Percentiles rank a stretch among this genome's conserved stretches.
Evolutionary conservation across 352 stramenopile species (phyloP).

Genomic region (Phytopythium cucurbitacearum): DNA sequence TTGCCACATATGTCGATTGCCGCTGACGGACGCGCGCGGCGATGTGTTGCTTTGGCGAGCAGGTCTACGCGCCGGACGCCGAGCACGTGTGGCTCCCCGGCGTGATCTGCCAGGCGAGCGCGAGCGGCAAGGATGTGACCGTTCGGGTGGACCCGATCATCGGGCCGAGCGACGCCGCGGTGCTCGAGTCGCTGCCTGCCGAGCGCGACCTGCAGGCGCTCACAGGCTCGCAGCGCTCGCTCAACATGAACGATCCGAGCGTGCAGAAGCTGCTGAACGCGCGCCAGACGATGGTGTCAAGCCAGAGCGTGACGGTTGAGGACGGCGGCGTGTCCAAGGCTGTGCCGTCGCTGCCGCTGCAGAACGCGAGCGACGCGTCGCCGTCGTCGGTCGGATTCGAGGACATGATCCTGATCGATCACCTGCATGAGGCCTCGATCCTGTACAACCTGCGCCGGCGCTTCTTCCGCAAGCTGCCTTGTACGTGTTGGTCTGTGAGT

Average conservation of each 20-base stretch:
- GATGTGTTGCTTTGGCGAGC: slow-evolving; percentile 4
- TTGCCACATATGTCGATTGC: too few species aligned
- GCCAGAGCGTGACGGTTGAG: slow-evolving; percentile 11
- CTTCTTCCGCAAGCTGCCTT: slow-evolving; percentile 77
- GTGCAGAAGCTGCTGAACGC: slow-evolving; percentile 57
- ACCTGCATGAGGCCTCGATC: slow-evolving; percentile 84
- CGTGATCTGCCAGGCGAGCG: slow-evolving; percentile 50
- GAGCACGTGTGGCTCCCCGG: slow-evolving; percentile 81
- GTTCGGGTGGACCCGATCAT: slow-evolving; percentile 69
- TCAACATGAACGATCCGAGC: slow-evolving; percentile 50
- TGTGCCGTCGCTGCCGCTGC: slow-evolving; percentile 47
- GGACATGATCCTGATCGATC: slow-evolving; percentile 87
- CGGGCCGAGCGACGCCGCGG: slow-evolving; percentile 33
- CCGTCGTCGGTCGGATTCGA: slow-evolving; percentile 53
- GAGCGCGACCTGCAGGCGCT: slow-evolving; percentile 55
- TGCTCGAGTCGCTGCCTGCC: slow-evolving; percentile 30
- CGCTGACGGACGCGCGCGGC: background rate
- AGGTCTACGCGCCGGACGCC: slow-evolving; percentile 74
- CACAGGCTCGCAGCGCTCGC: slow-evolving; percentile 41
- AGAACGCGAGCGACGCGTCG: slow-evolving; percentile 55
- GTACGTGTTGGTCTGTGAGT: slow-evolving; percentile 25
- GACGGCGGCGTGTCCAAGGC: slow-evolving; percentile 11
- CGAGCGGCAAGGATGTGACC: slow-evolving; percentile 37
- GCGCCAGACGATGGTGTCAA: slow-evolving; percentile 52
- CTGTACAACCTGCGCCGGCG: slow-evolving; percentile 76